Base-by-base conservation (phyloP, 2,329 filamentous ascomycete genomes). In the Pezicula carpinea region DNA sequence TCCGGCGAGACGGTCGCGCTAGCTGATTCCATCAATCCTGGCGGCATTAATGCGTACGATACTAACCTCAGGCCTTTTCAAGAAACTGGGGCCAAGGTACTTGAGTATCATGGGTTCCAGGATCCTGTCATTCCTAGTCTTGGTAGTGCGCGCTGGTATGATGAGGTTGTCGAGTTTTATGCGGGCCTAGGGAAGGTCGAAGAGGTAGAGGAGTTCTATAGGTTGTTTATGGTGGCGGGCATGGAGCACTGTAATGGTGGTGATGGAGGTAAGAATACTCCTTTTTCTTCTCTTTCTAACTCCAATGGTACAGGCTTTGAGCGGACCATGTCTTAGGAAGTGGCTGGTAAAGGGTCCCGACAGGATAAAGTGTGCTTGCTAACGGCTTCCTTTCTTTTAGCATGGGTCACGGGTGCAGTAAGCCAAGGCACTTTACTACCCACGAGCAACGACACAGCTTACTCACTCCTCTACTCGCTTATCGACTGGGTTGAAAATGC, bases 191-290 rank as follows among this genome's bases (percentile, higher is more conserved):
- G 14, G 38, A 19, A 15, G 14, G 38, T 40, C 5, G 18, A 22
- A 11, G 38, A 40, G 47, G 55, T 59, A 1, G n/a, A 18, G 11
- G 8, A 19, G 13, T 75, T 71, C 46, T 71, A 75, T 55, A 68
- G 75, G 44, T 70, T 68, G 58, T 78, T 78, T 64, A 67, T 67
- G 35, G 71, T 71, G 59, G 72, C 58, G 49, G 77, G 76, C 14
- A 73, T 75, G 63, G 62, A 58, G 4, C 76, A 79, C 57, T 79
- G 75, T 52, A 49, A 17, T 36, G 50, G 43, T 64, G 75, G 76
- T 7, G 43, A 66, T 13, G 57, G 53, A 2, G 38, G 38, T 40
- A 26, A 11, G 38, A n/a, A n/a, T 40, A 11, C 5, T 34, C 32
- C n/a, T 7, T 35, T 18, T 15, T 35, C 33, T 6, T 35, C 14